Conservation (phyloP, 352 stramenopile genomes). For the Phytophthora cajani region DNA sequence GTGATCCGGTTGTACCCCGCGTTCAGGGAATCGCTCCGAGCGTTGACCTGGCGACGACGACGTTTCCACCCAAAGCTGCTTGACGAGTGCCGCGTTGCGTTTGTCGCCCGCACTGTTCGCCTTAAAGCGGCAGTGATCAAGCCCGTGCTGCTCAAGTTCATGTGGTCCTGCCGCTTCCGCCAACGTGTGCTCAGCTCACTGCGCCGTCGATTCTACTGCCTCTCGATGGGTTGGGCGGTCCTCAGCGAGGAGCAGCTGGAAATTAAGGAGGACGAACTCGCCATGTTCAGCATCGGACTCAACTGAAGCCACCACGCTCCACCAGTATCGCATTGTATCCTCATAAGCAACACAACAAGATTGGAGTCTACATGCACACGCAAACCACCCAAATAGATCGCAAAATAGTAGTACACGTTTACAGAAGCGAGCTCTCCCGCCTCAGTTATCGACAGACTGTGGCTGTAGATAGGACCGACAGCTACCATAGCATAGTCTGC, state of each 20-base stretch:
- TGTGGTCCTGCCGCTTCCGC: conserved; percentile 27
- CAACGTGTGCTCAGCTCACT: conserved; percentile 10
- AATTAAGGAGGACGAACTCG: conserved; percentile 16
- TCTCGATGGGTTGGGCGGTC: conserved; percentile 10
- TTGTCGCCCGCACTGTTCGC: conserved; percentile 5
- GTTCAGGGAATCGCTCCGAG: conserved; percentile 22
- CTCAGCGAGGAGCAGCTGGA: conserved; percentile 27
- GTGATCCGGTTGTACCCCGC: conserved; percentile 7
- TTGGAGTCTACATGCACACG: too few species aligned
- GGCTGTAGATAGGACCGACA: background rate
- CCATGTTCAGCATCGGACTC: conserved; percentile 18
- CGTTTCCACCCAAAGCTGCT: conserved; percentile 26
- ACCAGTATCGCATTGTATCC: too few species aligned
- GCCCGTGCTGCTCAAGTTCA: conserved; percentile 17
- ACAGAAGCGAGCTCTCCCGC: background rate
- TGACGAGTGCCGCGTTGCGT: conserved; percentile 16
- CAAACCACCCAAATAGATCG: too few species aligned
- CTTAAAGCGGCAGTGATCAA: conserved; percentile 7
- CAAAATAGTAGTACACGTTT: conserved; percentile 2
- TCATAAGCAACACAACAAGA: too few species aligned
- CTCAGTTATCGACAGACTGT: background rate
- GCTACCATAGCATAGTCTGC: too few species aligned
- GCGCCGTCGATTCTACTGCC: conserved; percentile 20
- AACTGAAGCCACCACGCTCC: background rate
- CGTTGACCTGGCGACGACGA: conserved; percentile 23